Evolutionary conservation across 2,329 filamentous ascomycete species (phyloP).

Genomic region (Meredithiella fracta): DNA sequence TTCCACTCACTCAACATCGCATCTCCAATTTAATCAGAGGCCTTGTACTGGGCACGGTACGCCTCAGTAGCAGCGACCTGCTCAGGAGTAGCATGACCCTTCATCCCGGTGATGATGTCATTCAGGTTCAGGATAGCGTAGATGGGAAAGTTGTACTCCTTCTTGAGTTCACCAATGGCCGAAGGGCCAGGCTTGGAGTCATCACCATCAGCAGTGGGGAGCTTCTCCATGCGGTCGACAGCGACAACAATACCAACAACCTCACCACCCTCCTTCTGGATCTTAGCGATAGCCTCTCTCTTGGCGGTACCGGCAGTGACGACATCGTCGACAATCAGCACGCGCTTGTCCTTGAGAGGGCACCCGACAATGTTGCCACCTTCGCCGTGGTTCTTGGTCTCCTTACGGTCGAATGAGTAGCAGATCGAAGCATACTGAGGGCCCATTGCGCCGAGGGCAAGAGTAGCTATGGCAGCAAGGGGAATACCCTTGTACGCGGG

Average conservation of each 20-base stretch:
- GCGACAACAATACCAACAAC: constrained; percentile 80
- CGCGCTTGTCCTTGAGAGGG: constrained; percentile 63
- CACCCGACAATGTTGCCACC: constrained; percentile 86
- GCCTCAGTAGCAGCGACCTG: constrained; percentile 53
- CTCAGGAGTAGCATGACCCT: constrained; percentile 41
- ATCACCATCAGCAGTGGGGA: constrained; percentile 46
- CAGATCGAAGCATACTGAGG: constrained; percentile 50
- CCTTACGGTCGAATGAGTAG: constrained; percentile 91
- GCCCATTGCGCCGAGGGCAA: constrained; percentile 58
- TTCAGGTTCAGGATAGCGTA: constrained; percentile 68
- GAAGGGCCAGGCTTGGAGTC: constrained; percentile 55
- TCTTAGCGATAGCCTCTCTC: constrained; percentile 79
- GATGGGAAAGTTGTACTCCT: constrained; percentile 71
- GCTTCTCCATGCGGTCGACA: constrained; percentile 73
- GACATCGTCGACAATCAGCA: constrained; percentile 90
- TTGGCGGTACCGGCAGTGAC: constrained; percentile 92
- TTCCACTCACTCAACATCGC: not conserved
- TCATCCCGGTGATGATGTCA: constrained; percentile 60
- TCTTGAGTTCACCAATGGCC: constrained; percentile 71
- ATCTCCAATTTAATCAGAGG: constrained; percentile 26
- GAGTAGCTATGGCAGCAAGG: constrained; percentile 59
- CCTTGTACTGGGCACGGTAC: constrained; percentile 52
- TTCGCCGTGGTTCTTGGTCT: constrained; percentile 90
- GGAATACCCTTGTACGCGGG: constrained; percentile 97
- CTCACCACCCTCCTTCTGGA: constrained; percentile 66